Percentiles rank a stretch among this genome's conserved stretches.
phyloP scores from a whole-genome alignment of 345 rosid genomes.

The Gynandropsis gynandra region DNA sequence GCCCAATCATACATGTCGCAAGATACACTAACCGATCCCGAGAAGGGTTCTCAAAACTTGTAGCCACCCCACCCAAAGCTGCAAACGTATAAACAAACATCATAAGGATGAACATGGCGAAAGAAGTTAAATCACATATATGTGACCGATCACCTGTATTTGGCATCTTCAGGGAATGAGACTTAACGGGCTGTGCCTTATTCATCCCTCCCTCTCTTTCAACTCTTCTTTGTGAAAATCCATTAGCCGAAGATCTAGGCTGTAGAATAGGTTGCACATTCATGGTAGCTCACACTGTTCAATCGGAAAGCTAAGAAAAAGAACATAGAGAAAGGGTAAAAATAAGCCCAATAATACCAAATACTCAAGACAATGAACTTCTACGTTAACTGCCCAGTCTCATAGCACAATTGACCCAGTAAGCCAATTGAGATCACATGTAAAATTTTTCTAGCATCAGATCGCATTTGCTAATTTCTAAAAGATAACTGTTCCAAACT shows the following conservation, averaged over 20 bases:
- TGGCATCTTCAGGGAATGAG: slow-evolving; percentile 33
- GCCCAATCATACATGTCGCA: slow-evolving; percentile 69
- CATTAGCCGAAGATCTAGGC: slow-evolving; percentile 53
- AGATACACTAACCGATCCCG: slow-evolving; percentile 68
- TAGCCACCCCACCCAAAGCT: slow-evolving; percentile 36
- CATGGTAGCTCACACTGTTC: slow-evolving; percentile 32
- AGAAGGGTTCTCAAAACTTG: slow-evolving; percentile 39
- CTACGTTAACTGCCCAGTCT: slow-evolving; percentile 2
- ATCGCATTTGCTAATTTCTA: slow-evolving; percentile 6
- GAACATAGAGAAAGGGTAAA: background rate
- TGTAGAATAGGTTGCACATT: slow-evolving; percentile 44
- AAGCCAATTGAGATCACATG: background rate
- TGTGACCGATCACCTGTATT: slow-evolving; percentile 38
- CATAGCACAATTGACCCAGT: background rate
- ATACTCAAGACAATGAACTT: background rate
- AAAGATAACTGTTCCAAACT: slow-evolving; percentile 4
- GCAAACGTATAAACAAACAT: slow-evolving; percentile 32
- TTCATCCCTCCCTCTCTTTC: slow-evolving; percentile 51
- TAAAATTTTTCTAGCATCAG: background rate
- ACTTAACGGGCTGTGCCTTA: slow-evolving; percentile 51
- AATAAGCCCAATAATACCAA: too few relatives aligned
- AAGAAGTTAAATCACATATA: slow-evolving; percentile 3
- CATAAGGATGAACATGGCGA: slow-evolving; percentile 15
- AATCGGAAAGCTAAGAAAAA: background rate
- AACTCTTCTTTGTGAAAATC: slow-evolving; percentile 49